These are phyloP conservation scores for Monosporascus sp. DNA, from an alignment of 2,329 filamentous ascomycete species.

Conservation along the genomic window DNA sequence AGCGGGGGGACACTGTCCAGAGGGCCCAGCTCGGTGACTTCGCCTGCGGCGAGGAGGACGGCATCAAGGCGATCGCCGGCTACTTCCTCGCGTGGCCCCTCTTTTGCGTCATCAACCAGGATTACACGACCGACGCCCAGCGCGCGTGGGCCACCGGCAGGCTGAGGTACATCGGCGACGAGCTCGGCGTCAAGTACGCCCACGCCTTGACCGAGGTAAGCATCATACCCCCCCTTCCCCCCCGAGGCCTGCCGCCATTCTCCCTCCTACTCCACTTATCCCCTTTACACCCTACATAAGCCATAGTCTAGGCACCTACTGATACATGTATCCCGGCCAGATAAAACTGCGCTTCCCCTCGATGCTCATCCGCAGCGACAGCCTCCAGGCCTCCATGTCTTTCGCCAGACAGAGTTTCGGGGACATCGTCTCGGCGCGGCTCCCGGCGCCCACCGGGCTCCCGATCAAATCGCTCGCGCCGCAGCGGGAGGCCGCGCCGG, in stretches of 20 bases:
- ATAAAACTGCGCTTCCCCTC: constrained; percentile 54
- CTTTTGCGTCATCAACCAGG: constrained; percentile 46
- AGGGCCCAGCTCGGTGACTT: constrained; percentile 41
- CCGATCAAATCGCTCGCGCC: constrained; percentile 15
- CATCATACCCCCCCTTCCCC: background rate
- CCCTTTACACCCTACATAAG: too few relatives aligned
- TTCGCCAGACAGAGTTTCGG: constrained; percentile 19
- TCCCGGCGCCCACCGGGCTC: constrained; percentile 21
- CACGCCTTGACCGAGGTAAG: constrained; percentile 49
- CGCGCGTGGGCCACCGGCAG: constrained; percentile 50
- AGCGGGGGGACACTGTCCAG: constrained; percentile 41
- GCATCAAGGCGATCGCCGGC: constrained; percentile 49
- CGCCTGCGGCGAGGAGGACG: constrained; percentile 44
- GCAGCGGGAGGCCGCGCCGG: constrained; percentile 33
- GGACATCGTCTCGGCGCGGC: constrained; percentile 25
- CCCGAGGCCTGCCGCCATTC: too few relatives aligned
- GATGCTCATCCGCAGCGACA: constrained; percentile 54
- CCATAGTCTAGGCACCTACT: too few relatives aligned
- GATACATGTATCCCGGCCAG: constrained; percentile 25
- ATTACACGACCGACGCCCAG: constrained; percentile 55
- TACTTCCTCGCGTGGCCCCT: constrained; percentile 58
- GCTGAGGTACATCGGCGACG: constrained; percentile 47
- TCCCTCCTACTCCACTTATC: too few relatives aligned
- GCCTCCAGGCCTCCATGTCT: constrained; percentile 40
- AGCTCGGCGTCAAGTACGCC: constrained; percentile 54